Evolutionary conservation across 371 early-diverging fungal species (phyloP), one percentile per base, ranked within the genome.

Genomic region (Fennellomyces sp.): DNA sequence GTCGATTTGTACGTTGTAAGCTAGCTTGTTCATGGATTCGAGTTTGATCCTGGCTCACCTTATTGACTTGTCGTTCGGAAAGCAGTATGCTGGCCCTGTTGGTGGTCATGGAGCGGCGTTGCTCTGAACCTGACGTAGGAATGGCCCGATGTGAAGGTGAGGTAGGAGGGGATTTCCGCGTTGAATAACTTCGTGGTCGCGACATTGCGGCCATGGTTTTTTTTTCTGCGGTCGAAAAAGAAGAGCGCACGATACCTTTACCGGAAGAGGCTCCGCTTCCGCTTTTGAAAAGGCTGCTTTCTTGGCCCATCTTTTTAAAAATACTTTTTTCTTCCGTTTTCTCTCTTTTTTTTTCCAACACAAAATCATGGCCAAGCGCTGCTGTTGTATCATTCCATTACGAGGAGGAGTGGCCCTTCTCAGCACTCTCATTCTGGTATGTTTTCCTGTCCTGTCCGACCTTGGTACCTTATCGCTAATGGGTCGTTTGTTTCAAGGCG

Each of bases 321-420:
- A n/a, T n/a, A n/a, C 28, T 42, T 27, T 42, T 13, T 36, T 12
- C 21, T 55, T 55, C 26, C 11, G 23, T 55, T 42, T 41, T 38
- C 26, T 42, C 41, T 56, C 41, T 42, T 17, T 27, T 56, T 13
- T 26, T 17, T 17, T 38, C 38, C 17, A 21, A 52, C 7, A 5
- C 4, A n/a, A 42, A 21, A 61, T 28, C 17, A 66, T 59, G 63
- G 30, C 63, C 21, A 66, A 52, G 55, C 58, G 62, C 25, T 79
- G 76, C 56, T 79, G 76, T 61, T 79, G 80, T 70, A 72, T 76
- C 38, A 67, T 79, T 57, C 80, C 80, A 41, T 51, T 76, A 49
- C 61, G 80, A 70, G 75, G 70, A 10, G 80, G 70, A 38, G 56
- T 65, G 1, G 38, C 69, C 23, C 58, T 76, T 27, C 68, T 68